Evolutionary conservation across 108 stramenopile genomes (phyloP).

Genomic region (Cyclotella sp.): DNA sequence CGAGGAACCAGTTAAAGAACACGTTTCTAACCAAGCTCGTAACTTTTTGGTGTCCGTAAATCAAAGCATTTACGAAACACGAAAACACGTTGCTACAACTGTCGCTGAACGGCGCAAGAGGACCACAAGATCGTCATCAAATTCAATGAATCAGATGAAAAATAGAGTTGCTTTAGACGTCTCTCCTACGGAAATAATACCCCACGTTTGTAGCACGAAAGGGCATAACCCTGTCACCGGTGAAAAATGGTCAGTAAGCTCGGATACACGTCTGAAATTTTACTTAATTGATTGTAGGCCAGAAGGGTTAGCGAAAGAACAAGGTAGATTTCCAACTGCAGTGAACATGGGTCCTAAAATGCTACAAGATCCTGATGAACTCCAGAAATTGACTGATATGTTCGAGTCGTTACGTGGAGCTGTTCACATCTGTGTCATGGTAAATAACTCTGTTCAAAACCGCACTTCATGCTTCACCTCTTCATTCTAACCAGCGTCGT

Average conservation of each 20-base stretch:
- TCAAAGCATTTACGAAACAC: conserved; percentile 49
- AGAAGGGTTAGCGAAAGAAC: conserved; percentile 59
- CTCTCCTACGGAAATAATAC: conserved; percentile 71
- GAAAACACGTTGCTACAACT: conserved; percentile 45
- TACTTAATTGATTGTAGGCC: conserved; percentile 83
- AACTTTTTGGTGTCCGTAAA: conserved; percentile 55
- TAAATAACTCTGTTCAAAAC: conserved; percentile 2
- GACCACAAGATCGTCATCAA: conserved; percentile 14
- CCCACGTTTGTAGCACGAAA: conserved; percentile 73
- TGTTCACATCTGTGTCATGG: conserved; percentile 76
- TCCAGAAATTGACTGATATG: conserved; percentile 70
- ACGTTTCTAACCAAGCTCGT: conserved; percentile 45
- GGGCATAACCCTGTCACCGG: conserved; percentile 35
- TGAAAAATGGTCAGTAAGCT: conserved; percentile 17
- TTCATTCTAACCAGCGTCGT: background rate
- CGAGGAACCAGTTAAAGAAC: conserved; percentile 60
- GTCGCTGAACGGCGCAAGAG: conserved; percentile 46
- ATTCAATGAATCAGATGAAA: conserved; percentile 27
- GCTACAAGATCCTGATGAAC: conserved; percentile 67
- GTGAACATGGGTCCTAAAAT: conserved; percentile 70
- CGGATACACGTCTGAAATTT: conserved; percentile 58
- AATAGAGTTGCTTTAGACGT: conserved; percentile 64
- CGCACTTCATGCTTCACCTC: background rate
- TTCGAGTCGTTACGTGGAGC: conserved; percentile 82
- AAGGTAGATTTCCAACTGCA: conserved; percentile 85